Evolutionary conservation across 371 early-diverging fungal genomes (phyloP).

Genomic region (Apophysomyces ossiformis): DNA sequence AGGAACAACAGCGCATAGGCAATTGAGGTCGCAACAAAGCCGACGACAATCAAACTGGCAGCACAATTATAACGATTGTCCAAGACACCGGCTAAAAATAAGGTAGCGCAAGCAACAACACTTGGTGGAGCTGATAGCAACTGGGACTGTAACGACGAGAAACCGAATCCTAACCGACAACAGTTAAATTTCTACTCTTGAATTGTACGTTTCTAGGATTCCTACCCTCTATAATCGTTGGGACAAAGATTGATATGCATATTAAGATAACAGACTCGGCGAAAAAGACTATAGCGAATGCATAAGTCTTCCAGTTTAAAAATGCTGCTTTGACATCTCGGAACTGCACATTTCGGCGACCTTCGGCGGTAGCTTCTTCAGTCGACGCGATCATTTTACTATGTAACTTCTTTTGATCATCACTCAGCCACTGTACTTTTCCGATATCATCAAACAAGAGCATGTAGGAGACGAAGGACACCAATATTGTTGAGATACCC

Average conservation of each 20-base stretch:
- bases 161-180: slow-evolving; percentile 27
- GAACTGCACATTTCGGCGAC: background rate
- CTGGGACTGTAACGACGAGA: slow-evolving; percentile 26
- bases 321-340: slow-evolving; percentile 13
- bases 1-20: slow-evolving; percentile 25
- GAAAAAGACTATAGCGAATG: slow-evolving; percentile 25
- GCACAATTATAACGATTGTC: slow-evolving; percentile 25
- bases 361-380: slow-evolving; percentile 3
- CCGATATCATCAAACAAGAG: slow-evolving; percentile 33
- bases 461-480: slow-evolving; percentile 28
- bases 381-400: slow-evolving; percentile 15
- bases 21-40: slow-evolving; percentile 27
- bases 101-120: slow-evolving; percentile 22
- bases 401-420: slow-evolving; percentile 31
- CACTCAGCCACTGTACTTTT: slow-evolving; percentile 33
- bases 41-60: slow-evolving; percentile 22
- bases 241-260: slow-evolving; percentile 29
- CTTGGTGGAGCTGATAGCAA: slow-evolving; percentile 40
- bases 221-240: slow-evolving; percentile 28
- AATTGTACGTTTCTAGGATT: too few species aligned
- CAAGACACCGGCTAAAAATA: slow-evolving; percentile 30
- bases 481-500: slow-evolving; percentile 28
- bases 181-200: background rate
- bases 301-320: slow-evolving; percentile 37
- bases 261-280: slow-evolving; percentile 24